Percentiles rank a stretch among this genome's conserved stretches.
Conservation (phyloP, 805 yeast species). For the Metschnikowia arizonensis region DNA sequence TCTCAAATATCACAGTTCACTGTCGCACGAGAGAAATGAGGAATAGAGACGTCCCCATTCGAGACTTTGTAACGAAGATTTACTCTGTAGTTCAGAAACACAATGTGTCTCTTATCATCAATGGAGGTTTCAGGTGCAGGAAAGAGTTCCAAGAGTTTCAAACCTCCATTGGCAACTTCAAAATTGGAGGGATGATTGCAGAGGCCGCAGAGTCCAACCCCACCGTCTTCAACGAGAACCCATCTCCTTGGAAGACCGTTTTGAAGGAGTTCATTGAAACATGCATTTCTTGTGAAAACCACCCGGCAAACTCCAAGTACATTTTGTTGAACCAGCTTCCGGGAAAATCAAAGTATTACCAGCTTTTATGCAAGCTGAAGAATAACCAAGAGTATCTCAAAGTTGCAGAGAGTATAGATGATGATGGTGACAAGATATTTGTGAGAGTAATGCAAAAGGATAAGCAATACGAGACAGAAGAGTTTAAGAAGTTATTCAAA, state of each 20-base stretch:
- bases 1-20: conserved; percentile 80
- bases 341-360: conserved; percentile 62
- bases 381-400: conserved; percentile 46
- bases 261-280: conserved; percentile 53
- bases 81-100: conserved; percentile 56
- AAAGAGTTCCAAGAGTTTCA: conserved; percentile 53
- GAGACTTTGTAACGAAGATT: conserved; percentile 63
- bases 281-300: conserved; percentile 57
- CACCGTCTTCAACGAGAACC: conserved; percentile 53
- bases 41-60: conserved; percentile 74
- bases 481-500: conserved; percentile 8
- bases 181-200: conserved; percentile 90
- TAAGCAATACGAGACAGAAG: conserved; percentile 18
- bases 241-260: conserved; percentile 51
- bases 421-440: conserved; percentile 35
- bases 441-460: conserved; percentile 33
- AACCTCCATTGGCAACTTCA: conserved; percentile 47
- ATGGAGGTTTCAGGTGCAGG: conserved; percentile 66
- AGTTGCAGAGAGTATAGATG: conserved; percentile 30
- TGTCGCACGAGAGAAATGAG: conserved; percentile 90
- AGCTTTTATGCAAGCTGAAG: conserved; percentile 52
- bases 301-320: conserved; percentile 68
- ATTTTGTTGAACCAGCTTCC: conserved; percentile 76
- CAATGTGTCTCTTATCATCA: conserved; percentile 70
- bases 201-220: conserved; percentile 86